Evolutionary conservation across 768 basidiomycete genomes (phyloP).

Genomic region (Podaxis sp.): DNA sequence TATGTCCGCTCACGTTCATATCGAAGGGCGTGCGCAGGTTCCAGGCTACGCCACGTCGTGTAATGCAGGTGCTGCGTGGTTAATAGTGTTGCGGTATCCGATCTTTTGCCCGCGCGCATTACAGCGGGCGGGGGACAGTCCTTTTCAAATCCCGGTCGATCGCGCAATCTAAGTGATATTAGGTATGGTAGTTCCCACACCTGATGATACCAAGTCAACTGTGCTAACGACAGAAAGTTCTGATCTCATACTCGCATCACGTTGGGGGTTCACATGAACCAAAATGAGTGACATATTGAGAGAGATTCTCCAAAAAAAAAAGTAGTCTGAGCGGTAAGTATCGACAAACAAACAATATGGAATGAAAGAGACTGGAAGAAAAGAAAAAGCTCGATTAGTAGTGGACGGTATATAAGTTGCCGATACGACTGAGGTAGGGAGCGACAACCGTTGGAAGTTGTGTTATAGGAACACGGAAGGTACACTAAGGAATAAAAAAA

Average conservation of each 20-base stretch:
- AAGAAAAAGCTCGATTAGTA: conserved; percentile 1
- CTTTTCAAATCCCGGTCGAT: background rate
- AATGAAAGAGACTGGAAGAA: background rate
- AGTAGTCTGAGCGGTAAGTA: background rate
- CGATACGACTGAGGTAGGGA: background rate
- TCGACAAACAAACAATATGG: background rate
- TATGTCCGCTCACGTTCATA: no score
- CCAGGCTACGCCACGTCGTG: background rate
- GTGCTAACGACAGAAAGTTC: background rate
- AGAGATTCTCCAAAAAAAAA: background rate
- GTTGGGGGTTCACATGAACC: background rate
- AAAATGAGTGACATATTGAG: background rate
- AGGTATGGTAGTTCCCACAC: background rate
- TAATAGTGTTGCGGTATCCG: background rate
- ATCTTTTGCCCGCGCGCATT: background rate
- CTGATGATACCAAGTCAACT: background rate
- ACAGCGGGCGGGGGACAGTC: background rate
- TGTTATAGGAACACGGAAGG: background rate
- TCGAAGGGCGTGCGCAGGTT: background rate
- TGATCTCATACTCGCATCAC: background rate
- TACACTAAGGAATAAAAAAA: background rate
- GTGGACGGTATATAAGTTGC: conserved; percentile 7
- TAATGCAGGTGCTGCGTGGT: background rate
- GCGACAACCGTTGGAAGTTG: conserved; percentile 7
- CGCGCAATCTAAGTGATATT: background rate